Conservation (phyloP, 73 alveolate genomes). For the Effrenium voratum region DNA sequence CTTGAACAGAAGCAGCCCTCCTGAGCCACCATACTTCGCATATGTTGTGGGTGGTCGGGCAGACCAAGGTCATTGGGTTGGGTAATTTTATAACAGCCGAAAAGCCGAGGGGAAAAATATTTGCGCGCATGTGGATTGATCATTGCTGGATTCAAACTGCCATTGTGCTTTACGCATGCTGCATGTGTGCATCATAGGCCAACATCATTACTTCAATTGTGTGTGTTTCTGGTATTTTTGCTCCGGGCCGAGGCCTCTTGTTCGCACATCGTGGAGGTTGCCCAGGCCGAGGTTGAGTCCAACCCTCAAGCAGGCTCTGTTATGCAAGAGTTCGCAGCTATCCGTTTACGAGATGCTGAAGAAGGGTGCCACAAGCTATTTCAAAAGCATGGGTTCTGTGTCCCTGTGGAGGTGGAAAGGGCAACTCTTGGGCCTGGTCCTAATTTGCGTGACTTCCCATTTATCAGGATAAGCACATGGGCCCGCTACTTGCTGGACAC, state of each 20-base stretch:
- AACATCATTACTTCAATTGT: too few relatives aligned
- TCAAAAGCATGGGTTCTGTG: not conserved
- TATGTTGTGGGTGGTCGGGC: slow-evolving; percentile 46
- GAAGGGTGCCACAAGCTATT: not conserved
- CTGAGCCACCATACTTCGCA: slow-evolving; percentile 22
- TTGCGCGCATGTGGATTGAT: too few relatives aligned
- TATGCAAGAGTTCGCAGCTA: not conserved
- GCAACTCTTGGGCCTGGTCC: not conserved
- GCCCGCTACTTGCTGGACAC: not conserved
- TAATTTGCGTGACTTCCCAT: not conserved
- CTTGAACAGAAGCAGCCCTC: not conserved
- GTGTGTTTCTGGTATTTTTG: too few relatives aligned
- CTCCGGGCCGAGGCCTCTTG: slow-evolving; percentile 31
- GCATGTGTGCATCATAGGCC: too few relatives aligned
- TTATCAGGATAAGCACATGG: not conserved
- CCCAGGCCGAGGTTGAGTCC: not conserved
- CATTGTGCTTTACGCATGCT: too few relatives aligned
- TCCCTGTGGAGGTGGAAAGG: not conserved
- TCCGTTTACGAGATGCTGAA: not conserved
- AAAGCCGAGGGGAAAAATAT: too few relatives aligned
- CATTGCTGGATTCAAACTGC: too few relatives aligned
- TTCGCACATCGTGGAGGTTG: slow-evolving; percentile 30
- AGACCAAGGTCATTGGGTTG: slow-evolving; percentile 4
- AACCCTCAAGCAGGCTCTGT: not conserved
- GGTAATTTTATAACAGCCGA: too few relatives aligned